These are phyloP conservation scores for Tricholoma flavovirens DNA, from an alignment of 768 basidiomycete genomes.

Conservation along the genomic window DNA sequence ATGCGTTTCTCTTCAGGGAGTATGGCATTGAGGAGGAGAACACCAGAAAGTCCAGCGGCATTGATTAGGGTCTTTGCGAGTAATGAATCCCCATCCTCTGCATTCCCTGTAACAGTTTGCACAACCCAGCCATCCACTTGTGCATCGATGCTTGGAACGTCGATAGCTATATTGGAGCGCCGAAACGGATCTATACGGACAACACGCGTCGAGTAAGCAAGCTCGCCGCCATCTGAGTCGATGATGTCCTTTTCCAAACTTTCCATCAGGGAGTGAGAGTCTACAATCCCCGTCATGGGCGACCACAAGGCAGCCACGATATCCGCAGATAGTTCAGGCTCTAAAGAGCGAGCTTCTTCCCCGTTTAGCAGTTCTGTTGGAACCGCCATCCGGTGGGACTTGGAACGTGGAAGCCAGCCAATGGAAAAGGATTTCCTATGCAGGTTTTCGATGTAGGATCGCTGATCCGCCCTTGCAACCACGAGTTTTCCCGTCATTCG, in stretches of 20 bases:
- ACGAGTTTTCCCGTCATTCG: slow-evolving; percentile 85
- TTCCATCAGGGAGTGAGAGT: slow-evolving; percentile 81
- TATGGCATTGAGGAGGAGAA: slow-evolving; percentile 66
- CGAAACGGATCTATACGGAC: slow-evolving; percentile 75
- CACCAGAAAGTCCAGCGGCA: slow-evolving; percentile 69
- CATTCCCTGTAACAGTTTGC: slow-evolving; percentile 59
- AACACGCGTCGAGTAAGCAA: slow-evolving; percentile 75
- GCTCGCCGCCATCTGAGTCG: slow-evolving; percentile 60
- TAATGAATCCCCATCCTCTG: slow-evolving; percentile 48
- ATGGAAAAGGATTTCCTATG: slow-evolving; percentile 56
- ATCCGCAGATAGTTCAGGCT: slow-evolving; percentile 73
- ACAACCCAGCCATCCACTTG: slow-evolving; percentile 78
- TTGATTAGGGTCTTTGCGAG: slow-evolving; percentile 77
- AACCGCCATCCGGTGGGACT: slow-evolving; percentile 31
- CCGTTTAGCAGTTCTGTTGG: slow-evolving; percentile 67
- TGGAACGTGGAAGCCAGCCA: slow-evolving; percentile 41
- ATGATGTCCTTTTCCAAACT: slow-evolving; percentile 77
- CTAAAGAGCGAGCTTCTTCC: slow-evolving; percentile 62
- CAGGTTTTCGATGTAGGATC: slow-evolving; percentile 63
- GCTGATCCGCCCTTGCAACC: slow-evolving; percentile 67
- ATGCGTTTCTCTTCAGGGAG: slow-evolving; percentile 51
- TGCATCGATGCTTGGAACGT: slow-evolving; percentile 22
- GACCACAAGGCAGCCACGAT: slow-evolving; percentile 76
- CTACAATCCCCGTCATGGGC: slow-evolving; percentile 85
- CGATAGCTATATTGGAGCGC: slow-evolving; percentile 16